These are phyloP conservation scores for Ricinus communis DNA, from an alignment of 345 rosid species.

Conservation along the genomic window DNA sequence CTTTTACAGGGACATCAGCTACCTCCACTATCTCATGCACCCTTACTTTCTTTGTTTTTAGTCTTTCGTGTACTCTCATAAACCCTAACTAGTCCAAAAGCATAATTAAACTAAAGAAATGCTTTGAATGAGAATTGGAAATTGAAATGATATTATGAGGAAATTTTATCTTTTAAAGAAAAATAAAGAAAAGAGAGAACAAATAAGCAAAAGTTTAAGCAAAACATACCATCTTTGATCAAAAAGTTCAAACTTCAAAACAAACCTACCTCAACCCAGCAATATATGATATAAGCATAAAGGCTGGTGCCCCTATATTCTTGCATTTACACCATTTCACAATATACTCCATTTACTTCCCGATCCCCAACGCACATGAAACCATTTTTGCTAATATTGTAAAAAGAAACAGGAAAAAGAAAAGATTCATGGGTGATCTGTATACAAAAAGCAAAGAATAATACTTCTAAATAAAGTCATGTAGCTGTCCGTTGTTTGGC, in stretches of 20 bases:
- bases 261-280: slow-evolving; percentile 18
- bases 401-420: slow-evolving; percentile 7
- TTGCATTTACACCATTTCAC: slow-evolving; percentile 25
- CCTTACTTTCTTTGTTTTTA: neutral
- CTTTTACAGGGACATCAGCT: slow-evolving; percentile 26
- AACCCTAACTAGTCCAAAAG: slow-evolving; percentile 17
- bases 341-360: slow-evolving; percentile 6
- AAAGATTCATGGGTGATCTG: slow-evolving; percentile 1
- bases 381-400: slow-evolving; percentile 4
- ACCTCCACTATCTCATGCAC: slow-evolving; percentile 24
- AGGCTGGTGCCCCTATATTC: slow-evolving; percentile 16
- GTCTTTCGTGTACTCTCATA: neutral
- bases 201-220: slow-evolving; percentile 20
- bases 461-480: slow-evolving; percentile 2
- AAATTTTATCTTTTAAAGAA: neutral
- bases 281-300: slow-evolving; percentile 12
- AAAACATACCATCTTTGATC: slow-evolving; percentile 10
- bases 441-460: slow-evolving; percentile 16
- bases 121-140: slow-evolving; percentile 10
- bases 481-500: neutral
- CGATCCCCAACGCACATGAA: neutral
- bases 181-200: neutral
- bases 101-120: neutral
- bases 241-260: slow-evolving; percentile 1
- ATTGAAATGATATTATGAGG: neutral